phyloP scores from a whole-genome alignment of 768 basidiomycete genomes.

The Cystobasidium onofrii region DNA sequence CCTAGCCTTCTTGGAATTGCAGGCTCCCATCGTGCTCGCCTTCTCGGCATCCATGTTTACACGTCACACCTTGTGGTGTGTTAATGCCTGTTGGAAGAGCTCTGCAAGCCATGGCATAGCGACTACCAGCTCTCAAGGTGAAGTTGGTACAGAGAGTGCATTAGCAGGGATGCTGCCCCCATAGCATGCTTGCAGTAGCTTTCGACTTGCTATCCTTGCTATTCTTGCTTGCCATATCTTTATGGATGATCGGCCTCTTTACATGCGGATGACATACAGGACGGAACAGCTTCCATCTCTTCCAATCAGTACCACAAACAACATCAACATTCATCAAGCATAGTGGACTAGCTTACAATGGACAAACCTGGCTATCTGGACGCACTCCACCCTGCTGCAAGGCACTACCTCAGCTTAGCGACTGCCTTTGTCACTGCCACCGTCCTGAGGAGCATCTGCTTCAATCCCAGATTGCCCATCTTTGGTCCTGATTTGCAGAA shows the following conservation, averaged over 20 bases:
- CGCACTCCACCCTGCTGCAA: slow-evolving; percentile 3
- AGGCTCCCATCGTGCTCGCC: too few species aligned
- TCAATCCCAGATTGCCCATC: slow-evolving; percentile 26
- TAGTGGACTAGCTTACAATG: not conserved
- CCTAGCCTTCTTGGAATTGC: too few species aligned
- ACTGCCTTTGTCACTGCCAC: slow-evolving; percentile 10
- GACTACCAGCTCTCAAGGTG: too few species aligned
- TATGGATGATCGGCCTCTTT: slow-evolving; percentile 40
- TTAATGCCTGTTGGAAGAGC: too few species aligned
- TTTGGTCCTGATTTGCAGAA: slow-evolving; percentile 15
- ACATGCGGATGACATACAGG: slow-evolving; percentile 48
- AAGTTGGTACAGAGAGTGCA: too few species aligned
- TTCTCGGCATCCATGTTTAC: too few species aligned
- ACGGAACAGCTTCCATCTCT: slow-evolving; percentile 48
- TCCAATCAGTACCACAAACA: not conserved
- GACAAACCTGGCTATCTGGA: not conserved
- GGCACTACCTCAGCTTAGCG: slow-evolving; percentile 4
- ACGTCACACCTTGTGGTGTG: too few species aligned
- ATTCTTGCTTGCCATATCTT: too few species aligned
- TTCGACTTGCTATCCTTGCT: too few species aligned
- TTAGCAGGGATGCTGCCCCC: too few species aligned
- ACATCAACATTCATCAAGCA: slow-evolving; percentile 6
- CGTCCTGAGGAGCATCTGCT: slow-evolving; percentile 7
- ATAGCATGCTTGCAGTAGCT: too few species aligned
- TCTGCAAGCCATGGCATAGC: too few species aligned